Base-by-base conservation (phyloP, 495 filamentous ascomycete species). In the Penicillium silybi region DNA sequence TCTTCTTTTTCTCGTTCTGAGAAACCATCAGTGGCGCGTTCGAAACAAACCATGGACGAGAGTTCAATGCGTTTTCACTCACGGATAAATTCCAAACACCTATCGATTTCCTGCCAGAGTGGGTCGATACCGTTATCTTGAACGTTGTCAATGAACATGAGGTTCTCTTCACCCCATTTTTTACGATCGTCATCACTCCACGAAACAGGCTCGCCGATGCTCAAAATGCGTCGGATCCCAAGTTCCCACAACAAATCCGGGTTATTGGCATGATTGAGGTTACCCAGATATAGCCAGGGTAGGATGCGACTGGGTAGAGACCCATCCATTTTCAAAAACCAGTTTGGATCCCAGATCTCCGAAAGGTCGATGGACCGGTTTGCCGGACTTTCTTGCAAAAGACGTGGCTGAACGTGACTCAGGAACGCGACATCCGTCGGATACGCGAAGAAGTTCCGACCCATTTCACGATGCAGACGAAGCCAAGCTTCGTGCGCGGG, bases 51-150 rank as follows among this genome's bases (percentile, higher is more conserved):
- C 22, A 29, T 0, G 11, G 11, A 25, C 8, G 22, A 8, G 17
- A 50, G 6, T 15, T 18, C 19, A 10, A 4, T 10, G 0, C 22
- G 10, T 32, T 19, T 19, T 38, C 27, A 75, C 86, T 67, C 71
- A 96, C 92, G 87, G 68, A 97, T 95, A 56, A 98, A 98, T 22
- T 87, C 83, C 25, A 98, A 72, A 59, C 93, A 97, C 35, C 85
- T 77, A 59, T 85, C 83, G 72, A 96, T 96, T 53, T 96, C 90
- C 25, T 88, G 81, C 44, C 86, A 92, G 61, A 98, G 68, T 4
- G 90, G 85, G 63, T 98, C 93, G 49, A 97, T 92, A 20, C 93
- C 93, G 58, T 98, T 98, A 58, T 98, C 93, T 65, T 97, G 93
- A 13, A 98, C 89, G 17, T 86, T 76, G 57, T 89, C 83, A 37